phyloP scores from a whole-genome alignment of 1,284 basidiomycete species.

The Marasmius tenuissimus region DNA sequence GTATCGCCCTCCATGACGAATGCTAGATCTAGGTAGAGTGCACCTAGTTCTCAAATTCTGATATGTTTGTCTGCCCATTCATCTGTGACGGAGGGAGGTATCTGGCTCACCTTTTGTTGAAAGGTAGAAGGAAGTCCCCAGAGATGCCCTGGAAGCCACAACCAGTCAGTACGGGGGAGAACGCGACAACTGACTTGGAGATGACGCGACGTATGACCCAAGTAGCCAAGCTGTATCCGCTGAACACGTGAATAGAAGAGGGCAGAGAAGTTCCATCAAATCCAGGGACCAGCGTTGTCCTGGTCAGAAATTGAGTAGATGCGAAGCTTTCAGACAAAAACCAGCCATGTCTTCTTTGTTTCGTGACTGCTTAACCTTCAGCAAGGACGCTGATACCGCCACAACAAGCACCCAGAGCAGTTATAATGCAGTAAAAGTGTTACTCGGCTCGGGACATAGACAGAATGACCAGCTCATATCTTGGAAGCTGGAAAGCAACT shows the following conservation, averaged over 20 bases:
- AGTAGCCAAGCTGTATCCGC: background rate
- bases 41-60: no score
- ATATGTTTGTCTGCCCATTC: no score
- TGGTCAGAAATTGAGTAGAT: conserved; percentile 5
- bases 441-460: conserved; percentile 3
- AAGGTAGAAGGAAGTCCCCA: no score
- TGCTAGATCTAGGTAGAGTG: no score
- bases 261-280: background rate
- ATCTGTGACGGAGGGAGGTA: no score
- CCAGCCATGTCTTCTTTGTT: no score
- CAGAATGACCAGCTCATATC: background rate
- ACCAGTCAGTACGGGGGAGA: background rate
- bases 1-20: no score
- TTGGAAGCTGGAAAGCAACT: conserved; percentile 2
- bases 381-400: conserved; percentile 6
- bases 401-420: conserved; percentile 9
- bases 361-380: conserved; percentile 1
- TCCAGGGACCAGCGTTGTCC: no score
- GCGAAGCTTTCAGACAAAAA: conserved; percentile 1
- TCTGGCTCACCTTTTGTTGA: no score
- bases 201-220: background rate
- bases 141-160: no score
- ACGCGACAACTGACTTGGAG: background rate
- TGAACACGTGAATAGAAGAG: background rate
- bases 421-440: background rate